phyloP scores from a whole-genome alignment of 257 asterid species.

The Verbascum thapsus region DNA sequence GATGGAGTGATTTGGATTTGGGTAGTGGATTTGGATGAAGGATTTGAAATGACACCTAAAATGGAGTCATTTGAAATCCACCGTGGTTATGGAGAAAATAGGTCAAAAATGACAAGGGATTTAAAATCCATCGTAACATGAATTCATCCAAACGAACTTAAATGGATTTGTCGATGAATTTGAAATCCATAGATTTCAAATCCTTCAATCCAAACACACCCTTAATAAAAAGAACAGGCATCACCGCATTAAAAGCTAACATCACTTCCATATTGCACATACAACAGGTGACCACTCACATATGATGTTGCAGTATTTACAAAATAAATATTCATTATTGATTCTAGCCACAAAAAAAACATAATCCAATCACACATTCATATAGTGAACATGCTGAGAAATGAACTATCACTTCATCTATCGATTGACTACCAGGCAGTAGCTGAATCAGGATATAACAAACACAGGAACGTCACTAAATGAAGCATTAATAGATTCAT shows the following conservation, averaged over 20 bases:
- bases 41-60: too few relatives aligned
- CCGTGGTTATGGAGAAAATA: too few relatives aligned
- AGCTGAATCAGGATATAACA: constrained; percentile 5
- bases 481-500: constrained; percentile 2
- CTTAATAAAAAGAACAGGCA: background rate
- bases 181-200: too few relatives aligned
- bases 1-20: too few relatives aligned
- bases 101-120: too few relatives aligned
- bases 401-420: constrained; percentile 20
- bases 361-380: background rate
- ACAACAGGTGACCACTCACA: background rate
- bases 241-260: background rate
- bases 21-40: too few relatives aligned
- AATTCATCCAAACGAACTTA: too few relatives aligned
- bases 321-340: background rate
- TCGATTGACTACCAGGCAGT: background rate
- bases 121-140: too few relatives aligned
- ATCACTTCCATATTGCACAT: constrained; percentile 7
- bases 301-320: background rate
- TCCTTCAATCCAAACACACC: background rate
- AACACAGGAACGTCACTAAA: background rate
- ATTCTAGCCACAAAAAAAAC: constrained; percentile 3
- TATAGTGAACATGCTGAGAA: background rate
- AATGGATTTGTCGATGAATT: too few relatives aligned
- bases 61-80: too few relatives aligned